Base-by-base conservation (phyloP, 2,329 filamentous ascomycete species). In the Fusarium circinatum region DNA sequence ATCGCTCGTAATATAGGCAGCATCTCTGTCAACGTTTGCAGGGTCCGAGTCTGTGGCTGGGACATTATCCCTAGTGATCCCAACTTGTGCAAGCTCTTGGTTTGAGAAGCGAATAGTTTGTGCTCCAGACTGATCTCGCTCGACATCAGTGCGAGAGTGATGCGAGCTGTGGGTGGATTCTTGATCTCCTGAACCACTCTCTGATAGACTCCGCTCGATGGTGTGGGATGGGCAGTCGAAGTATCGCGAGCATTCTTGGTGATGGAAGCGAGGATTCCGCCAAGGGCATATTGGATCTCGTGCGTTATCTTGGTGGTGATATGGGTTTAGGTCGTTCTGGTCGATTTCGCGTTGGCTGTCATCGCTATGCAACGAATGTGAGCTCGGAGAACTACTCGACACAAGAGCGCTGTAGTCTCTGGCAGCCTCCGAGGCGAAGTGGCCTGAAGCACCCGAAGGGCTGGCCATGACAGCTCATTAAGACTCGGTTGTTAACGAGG, bases 161-260 rank as follows among this genome's bases (percentile, higher is more conserved):
- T 54, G 65, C 36, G 51, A 45, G 44, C 48, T 55, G 47, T 65
- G 60, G 12, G 72, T 73, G 18, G 73, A 71, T 41, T 76, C 73
- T 66, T 79, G 78, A n/a, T 79, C 79, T 38, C 41, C 61, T 13
- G 76, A 74, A 34, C 66, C 61, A 17, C 58, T 61, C 30, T 74
- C 64, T 42, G 82, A 82, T 26, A 81, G 66, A 34, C 74, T 76
- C 58, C 86, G 82, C 74, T 84, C 83, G 51, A 85, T 73, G 24
- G 80, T 69, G 64, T 88, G 86, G 8, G 85, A 83, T 38, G 86
- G 86, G 48, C 86, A 87, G 78, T 88, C 86, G 64, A 86, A 83
- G 76, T 82, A 88, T 52, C 82, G 83, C 17, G 82, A 82, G 75
- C 86, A 87, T 76, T 87, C 86, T 55, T 83, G 80, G 57, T 85